Conservation (phyloP, 306 rosid species). For the Castanea mollissima region DNA sequence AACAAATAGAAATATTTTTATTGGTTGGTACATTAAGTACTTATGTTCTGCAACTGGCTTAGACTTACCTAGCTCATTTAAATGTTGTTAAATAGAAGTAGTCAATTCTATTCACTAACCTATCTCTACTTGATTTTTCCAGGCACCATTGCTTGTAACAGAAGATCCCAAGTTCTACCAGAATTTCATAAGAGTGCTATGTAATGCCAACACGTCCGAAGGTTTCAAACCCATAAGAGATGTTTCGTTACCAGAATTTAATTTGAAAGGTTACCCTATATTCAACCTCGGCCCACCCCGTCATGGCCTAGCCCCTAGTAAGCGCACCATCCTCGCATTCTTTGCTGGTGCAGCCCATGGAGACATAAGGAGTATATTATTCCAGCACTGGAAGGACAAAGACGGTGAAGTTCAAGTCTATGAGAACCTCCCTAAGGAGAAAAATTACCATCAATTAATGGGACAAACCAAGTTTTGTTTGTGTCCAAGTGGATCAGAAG, state of each 20-base stretch:
- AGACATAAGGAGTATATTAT: constrained; percentile 24
- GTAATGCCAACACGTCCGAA: constrained; percentile 39
- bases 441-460: constrained; percentile 32
- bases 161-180: too few relatives aligned
- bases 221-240: constrained; percentile 37
- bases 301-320: not conserved
- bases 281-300: constrained; percentile 25
- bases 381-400: constrained; percentile 33
- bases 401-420: constrained; percentile 35
- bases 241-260: constrained; percentile 33
- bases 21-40: too few relatives aligned
- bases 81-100: too few relatives aligned
- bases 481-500: constrained; percentile 45
- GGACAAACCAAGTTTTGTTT: constrained; percentile 34
- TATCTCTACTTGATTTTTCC: too few relatives aligned
- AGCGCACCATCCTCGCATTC: constrained; percentile 32
- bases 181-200: constrained; percentile 19
- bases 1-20: too few relatives aligned
- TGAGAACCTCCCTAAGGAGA: constrained; percentile 31
- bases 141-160: too few relatives aligned
- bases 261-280: constrained; percentile 5
- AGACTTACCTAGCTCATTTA: too few relatives aligned
- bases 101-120: too few relatives aligned
- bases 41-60: too few relatives aligned
- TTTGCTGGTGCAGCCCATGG: constrained; percentile 42